phyloP scores from a whole-genome alignment of 306 rosid genomes.

The Sicyos baderoa region DNA sequence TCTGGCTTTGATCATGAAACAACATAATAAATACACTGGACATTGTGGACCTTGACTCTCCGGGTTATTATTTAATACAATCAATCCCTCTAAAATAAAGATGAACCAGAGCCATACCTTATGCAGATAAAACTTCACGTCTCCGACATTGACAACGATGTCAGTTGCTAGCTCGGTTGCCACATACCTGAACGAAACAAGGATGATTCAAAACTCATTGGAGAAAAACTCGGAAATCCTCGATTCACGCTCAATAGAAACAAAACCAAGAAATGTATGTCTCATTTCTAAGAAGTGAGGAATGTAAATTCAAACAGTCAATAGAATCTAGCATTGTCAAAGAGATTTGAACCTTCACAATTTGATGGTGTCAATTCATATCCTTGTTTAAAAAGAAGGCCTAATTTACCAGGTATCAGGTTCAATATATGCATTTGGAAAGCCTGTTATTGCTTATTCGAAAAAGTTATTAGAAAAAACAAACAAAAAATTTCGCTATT shows the following conservation, averaged over 20 bases:
- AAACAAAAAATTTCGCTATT: not conserved
- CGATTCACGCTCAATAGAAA: not conserved
- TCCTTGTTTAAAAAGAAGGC: not conserved
- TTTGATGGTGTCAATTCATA: not conserved
- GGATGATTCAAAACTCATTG: constrained; percentile 13
- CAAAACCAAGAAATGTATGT: not conserved
- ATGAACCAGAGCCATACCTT: constrained; percentile 50
- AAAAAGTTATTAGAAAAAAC: not conserved
- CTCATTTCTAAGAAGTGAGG: not conserved
- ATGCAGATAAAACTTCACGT: constrained; percentile 69
- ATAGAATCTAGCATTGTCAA: not conserved
- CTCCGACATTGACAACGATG: constrained; percentile 52
- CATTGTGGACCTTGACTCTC: constrained; percentile 6
- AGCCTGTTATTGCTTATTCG: not conserved
- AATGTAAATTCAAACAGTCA: not conserved
- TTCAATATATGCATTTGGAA: not conserved
- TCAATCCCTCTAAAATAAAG: constrained; percentile 2
- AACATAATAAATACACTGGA: not conserved
- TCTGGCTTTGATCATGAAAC: not conserved
- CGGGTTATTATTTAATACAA: not conserved
- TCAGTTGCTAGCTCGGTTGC: constrained; percentile 73
- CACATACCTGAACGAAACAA: constrained; percentile 50
- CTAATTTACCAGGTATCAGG: not conserved
- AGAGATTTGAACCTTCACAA: not conserved
- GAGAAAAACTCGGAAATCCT: not conserved